Conservation (phyloP, 495 filamentous ascomycete species). For the Rhypophila decipiens region DNA sequence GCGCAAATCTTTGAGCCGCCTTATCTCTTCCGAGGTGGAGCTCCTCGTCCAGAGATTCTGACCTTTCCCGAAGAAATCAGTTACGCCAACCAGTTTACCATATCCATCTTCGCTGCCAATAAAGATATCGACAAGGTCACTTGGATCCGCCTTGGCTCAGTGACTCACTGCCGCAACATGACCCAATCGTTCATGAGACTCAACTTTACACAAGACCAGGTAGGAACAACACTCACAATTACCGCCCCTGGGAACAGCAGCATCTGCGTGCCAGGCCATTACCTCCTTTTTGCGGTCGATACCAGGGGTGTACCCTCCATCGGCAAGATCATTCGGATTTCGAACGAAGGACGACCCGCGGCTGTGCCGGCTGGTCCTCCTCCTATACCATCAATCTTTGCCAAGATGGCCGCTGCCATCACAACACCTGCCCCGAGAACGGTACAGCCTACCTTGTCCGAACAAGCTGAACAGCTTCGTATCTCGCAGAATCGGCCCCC, state of each 20-base stretch:
- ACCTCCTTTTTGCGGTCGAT: neutral
- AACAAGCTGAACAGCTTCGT: neutral
- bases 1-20: conserved; percentile 6
- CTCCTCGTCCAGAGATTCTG: neutral
- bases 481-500: neutral
- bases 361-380: too few relatives aligned
- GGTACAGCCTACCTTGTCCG: neutral
- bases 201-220: neutral
- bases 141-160: conserved; percentile 8
- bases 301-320: neutral
- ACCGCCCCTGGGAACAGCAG: neutral
- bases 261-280: neutral
- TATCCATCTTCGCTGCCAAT: conserved; percentile 1
- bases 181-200: conserved; percentile 8
- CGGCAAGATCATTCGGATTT: neutral
- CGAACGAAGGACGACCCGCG: too few relatives aligned
- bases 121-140: conserved; percentile 1
- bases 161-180: conserved; percentile 9
- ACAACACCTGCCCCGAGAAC: too few relatives aligned
- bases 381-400: too few relatives aligned
- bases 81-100: neutral
- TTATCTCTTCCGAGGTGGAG: conserved; percentile 3
- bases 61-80: neutral
- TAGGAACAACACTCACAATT: neutral
- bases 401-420: too few relatives aligned